Conservation (phyloP, 352 stramenopile genomes). For the Globisporangium uncinulatum region DNA sequence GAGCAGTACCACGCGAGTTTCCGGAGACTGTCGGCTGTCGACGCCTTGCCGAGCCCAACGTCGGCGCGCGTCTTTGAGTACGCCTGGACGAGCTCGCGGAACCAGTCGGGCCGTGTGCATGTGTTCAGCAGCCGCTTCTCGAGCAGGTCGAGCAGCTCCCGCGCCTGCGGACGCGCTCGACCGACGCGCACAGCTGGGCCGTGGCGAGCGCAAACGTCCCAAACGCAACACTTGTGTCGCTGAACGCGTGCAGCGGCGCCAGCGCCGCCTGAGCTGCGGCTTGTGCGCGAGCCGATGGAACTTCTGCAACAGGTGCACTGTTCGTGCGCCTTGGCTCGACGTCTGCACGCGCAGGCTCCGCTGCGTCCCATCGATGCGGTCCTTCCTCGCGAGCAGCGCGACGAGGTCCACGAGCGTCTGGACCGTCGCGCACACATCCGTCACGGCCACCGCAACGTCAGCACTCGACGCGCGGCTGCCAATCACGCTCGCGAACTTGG, state of each 20-base stretch:
- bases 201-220: conserved; percentile 17
- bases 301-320: conserved; percentile 26
- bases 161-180: conserved; percentile 14
- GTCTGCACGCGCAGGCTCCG: conserved; percentile 4
- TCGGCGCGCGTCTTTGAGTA: not conserved
- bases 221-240: conserved; percentile 11
- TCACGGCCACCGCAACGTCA: not conserved
- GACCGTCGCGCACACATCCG: not conserved
- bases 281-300: conserved; percentile 17
- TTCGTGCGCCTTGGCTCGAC: conserved; percentile 1
- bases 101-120: not conserved
- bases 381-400: not conserved
- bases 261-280: conserved; percentile 4
- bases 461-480: not conserved
- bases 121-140: conserved; percentile 19
- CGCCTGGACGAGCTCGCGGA: not conserved
- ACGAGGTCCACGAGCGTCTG: not conserved
- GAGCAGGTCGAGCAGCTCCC: conserved; percentile 19
- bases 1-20: not conserved
- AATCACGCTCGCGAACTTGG: not conserved
- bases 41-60: not conserved
- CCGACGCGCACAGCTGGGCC: conserved; percentile 9
- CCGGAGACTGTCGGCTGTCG: not conserved
- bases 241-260: conserved; percentile 11
- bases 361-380: conserved; percentile 3